Conservation (phyloP, 2,329 filamentous ascomycete species). For the Furcasterigmium sp. region DNA sequence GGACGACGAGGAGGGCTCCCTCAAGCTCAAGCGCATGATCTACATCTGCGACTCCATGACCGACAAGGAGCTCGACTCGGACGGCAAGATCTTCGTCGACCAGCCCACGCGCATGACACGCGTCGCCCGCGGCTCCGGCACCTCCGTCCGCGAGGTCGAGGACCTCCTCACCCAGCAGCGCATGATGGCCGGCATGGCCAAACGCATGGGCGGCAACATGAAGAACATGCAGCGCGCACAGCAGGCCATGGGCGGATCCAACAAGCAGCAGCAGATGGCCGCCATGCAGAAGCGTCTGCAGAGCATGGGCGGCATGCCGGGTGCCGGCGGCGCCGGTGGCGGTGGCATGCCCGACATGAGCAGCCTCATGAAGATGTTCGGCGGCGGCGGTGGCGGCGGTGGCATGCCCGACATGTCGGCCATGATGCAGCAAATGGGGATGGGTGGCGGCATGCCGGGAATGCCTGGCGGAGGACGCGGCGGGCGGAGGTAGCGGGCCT, state of each 20-base stretch:
- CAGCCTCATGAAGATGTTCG: slow-evolving; percentile 88
- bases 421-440: slow-evolving; percentile 70
- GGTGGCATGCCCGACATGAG: slow-evolving; percentile 75
- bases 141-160: slow-evolving; percentile 86
- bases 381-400: slow-evolving; percentile 59
- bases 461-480: slow-evolving; percentile 3
- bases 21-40: slow-evolving; percentile 96
- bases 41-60: slow-evolving; percentile 99
- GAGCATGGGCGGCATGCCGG: slow-evolving; percentile 76
- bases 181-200: slow-evolving; percentile 99
- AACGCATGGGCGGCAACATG: slow-evolving; percentile 97
- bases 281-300: slow-evolving; percentile 96
- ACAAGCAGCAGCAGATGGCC: slow-evolving; percentile 88
- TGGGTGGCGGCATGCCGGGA: slow-evolving; percentile 33
- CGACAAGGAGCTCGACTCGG: slow-evolving; percentile 87
- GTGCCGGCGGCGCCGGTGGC: slow-evolving; percentile 42
- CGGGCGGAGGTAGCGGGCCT: neutral
- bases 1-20: slow-evolving; percentile 92
- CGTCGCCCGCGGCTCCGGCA: slow-evolving; percentile 84
- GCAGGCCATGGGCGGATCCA: slow-evolving; percentile 82
- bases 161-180: slow-evolving; percentile 95
- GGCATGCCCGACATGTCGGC: slow-evolving; percentile 75
- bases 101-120: slow-evolving; percentile 91
- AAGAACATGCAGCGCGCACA: slow-evolving; percentile 96
- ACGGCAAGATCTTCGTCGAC: slow-evolving; percentile 90